Conservation (phyloP, 2,329 filamentous ascomycete genomes). For the Epichloe aotearoae region DNA sequence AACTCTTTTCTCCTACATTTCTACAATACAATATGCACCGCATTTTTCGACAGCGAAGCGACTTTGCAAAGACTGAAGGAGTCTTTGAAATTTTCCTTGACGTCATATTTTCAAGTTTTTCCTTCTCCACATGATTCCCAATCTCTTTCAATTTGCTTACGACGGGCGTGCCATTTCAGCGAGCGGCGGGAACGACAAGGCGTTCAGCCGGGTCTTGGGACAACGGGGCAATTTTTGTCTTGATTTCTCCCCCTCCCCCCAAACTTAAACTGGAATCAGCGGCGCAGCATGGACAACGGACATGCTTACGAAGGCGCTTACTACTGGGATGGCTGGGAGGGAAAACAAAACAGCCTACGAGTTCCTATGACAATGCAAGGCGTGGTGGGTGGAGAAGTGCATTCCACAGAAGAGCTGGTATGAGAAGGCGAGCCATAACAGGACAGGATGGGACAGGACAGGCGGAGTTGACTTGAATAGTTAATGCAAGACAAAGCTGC, state of each 20-base stretch:
- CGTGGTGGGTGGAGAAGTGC: background rate
- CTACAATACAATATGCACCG: background rate
- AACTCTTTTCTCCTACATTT: background rate
- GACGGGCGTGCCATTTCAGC: background rate
- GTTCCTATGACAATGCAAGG: conserved; percentile 1
- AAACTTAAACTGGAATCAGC: background rate
- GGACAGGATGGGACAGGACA: too few species aligned
- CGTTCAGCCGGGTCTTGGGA: background rate
- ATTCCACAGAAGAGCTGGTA: conserved; percentile 1
- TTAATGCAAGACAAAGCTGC: too few species aligned
- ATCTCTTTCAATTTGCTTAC: background rate
- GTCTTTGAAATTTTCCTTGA: background rate
- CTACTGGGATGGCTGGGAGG: background rate
- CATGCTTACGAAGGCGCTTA: background rate
- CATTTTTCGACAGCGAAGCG: background rate
- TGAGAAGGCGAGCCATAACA: background rate
- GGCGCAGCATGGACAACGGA: background rate
- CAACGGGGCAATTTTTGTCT: background rate
- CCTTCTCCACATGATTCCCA: background rate
- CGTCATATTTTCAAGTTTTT: too few species aligned
- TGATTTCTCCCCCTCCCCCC: background rate
- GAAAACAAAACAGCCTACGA: background rate
- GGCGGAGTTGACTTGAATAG: background rate
- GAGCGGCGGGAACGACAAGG: background rate
- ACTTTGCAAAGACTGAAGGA: background rate